A percentile compares a stretch with the other conserved stretches of the same genome.
phyloP scores from a whole-genome alignment of 495 filamentous ascomycete species.

The Penicillium daleae region DNA sequence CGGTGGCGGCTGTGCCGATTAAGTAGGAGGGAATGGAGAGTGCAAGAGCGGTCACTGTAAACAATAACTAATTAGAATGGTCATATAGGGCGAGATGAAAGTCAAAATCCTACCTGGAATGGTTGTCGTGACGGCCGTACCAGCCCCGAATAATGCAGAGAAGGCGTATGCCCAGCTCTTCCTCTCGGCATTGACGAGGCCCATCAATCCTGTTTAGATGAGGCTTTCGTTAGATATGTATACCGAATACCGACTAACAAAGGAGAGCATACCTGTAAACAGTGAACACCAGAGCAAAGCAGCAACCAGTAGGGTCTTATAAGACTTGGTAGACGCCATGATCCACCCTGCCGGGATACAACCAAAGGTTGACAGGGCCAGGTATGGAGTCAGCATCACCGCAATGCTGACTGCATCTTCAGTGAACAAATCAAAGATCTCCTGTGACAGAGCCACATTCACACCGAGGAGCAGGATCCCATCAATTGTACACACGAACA shows the following conservation, averaged over 20 bases:
- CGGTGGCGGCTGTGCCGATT: neutral
- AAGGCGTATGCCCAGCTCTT: neutral
- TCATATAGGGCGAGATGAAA: neutral
- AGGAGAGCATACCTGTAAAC: neutral
- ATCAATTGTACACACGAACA: neutral
- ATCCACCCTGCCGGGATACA: neutral
- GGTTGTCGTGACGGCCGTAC: neutral
- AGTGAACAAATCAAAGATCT: neutral
- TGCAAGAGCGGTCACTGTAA: neutral
- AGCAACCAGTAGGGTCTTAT: neutral
- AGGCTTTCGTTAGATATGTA: neutral
- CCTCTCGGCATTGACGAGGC: neutral
- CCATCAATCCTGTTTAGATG: neutral
- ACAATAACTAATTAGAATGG: neutral
- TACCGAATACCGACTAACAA: neutral
- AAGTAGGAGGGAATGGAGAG: neutral
- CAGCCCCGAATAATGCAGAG: neutral
- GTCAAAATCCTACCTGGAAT: neutral
- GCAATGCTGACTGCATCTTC: neutral
- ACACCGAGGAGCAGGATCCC: neutral
- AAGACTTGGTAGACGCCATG: neutral
- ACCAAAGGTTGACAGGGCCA: neutral
- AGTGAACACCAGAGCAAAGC: neutral
- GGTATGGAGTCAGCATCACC: neutral
- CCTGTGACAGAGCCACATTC: neutral